phyloP scores from a whole-genome alignment of 257 asterid genomes.

The Osmanthus fragrans region DNA sequence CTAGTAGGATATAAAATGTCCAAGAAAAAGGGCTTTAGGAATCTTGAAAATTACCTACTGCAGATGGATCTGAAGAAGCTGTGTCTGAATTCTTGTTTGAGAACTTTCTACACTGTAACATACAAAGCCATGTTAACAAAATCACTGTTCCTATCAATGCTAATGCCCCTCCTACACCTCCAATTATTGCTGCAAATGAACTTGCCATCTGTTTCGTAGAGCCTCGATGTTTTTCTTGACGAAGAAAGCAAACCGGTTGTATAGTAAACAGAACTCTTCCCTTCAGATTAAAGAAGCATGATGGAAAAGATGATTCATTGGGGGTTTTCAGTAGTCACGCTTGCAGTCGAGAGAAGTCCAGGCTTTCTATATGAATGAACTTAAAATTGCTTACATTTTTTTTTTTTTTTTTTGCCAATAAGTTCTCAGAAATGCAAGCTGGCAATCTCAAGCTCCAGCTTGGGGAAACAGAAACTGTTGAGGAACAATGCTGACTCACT shows the following conservation, averaged over 20 bases:
- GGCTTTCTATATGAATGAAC: background rate
- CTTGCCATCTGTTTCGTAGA: constrained; percentile 39
- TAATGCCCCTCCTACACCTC: constrained; percentile 52
- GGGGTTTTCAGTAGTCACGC: background rate
- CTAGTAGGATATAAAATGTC: background rate
- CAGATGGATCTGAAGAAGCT: constrained; percentile 71
- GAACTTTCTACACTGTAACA: constrained; percentile 24
- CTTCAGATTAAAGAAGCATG: background rate
- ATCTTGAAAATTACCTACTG: constrained; percentile 47
- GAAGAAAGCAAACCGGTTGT: background rate
- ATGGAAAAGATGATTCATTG: constrained; percentile 28
- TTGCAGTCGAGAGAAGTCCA: background rate
- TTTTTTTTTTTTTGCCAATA: background rate
- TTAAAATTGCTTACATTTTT: background rate
- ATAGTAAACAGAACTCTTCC: background rate
- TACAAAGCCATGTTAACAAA: constrained; percentile 34
- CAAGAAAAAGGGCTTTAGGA: background rate
- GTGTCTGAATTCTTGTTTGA: constrained; percentile 65
- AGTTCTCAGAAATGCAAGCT: constrained; percentile 20
- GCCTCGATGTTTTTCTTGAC: background rate
- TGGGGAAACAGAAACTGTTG: constrained; percentile 29
- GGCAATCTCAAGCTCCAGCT: constrained; percentile 25
- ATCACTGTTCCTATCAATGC: constrained; percentile 35
- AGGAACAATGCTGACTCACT: constrained; percentile 46
- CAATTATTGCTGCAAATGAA: constrained; percentile 51